Percentiles rank a stretch among this genome's conserved stretches.
phyloP scores from a whole-genome alignment of 768 basidiomycete species.

The Trametes cubensis region DNA sequence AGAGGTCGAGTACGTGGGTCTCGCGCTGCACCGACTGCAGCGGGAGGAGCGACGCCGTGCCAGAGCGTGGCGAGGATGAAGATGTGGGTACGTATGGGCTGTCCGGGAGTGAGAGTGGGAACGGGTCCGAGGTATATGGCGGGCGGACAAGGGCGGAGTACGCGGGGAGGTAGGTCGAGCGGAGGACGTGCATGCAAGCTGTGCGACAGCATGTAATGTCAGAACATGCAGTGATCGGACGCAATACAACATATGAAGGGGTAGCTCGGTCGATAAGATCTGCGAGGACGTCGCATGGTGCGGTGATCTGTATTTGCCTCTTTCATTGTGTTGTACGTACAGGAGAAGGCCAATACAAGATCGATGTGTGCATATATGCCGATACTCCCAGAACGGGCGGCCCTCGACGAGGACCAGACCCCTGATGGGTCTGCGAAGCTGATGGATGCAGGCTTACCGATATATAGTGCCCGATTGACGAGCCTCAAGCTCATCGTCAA shows the following conservation, averaged over 20 bases:
- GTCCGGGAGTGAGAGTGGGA: conserved; percentile 50
- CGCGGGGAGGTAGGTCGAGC: conserved; percentile 70
- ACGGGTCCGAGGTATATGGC: conserved; percentile 80
- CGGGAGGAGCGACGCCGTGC: conserved; percentile 27
- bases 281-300: too few species aligned
- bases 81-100: conserved; percentile 29
- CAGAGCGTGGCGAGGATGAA: conserved; percentile 23
- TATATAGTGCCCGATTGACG: conserved; percentile 67
- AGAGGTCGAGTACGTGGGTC: conserved; percentile 72
- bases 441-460: conserved; percentile 46
- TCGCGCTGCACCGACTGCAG: conserved; percentile 66
- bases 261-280: neutral
- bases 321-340: conserved; percentile 7
- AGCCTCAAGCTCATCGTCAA: conserved; percentile 61
- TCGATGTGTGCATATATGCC: neutral
- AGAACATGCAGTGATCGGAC: neutral
- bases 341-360: conserved; percentile 7
- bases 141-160: conserved; percentile 64
- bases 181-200: conserved; percentile 83
- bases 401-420: neutral
- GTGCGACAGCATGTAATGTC: neutral
- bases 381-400: neutral
- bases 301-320: conserved; percentile 9
- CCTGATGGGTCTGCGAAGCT: neutral
- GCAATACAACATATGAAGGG: neutral